Evolutionary conservation across 768 basidiomycete species (phyloP).

Genomic region (Rhodotorula diobovata): DNA sequence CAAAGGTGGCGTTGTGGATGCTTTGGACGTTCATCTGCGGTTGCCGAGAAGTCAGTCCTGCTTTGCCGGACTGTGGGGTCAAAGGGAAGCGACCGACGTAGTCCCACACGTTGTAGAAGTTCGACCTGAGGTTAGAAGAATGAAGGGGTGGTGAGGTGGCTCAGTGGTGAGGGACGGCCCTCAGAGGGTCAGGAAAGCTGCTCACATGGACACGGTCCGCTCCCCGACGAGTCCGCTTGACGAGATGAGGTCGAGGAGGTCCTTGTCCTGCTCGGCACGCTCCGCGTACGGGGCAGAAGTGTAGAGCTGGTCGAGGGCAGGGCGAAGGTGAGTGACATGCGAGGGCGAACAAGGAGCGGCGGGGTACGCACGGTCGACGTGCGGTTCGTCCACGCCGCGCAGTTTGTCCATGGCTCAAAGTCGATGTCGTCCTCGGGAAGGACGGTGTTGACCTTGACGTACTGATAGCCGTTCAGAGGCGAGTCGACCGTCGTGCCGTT

Average conservation of each 20-base stretch:
- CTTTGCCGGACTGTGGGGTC: not conserved
- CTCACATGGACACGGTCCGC: conserved; percentile 33
- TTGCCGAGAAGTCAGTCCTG: not conserved
- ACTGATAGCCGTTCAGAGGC: conserved; percentile 62
- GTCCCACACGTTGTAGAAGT: conserved; percentile 43
- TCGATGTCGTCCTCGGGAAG: conserved; percentile 20
- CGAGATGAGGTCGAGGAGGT: conserved; percentile 32
- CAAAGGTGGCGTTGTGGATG: conserved; percentile 75
- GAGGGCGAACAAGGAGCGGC: not conserved
- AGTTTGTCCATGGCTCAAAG: conserved; percentile 33
- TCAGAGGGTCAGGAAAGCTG: no score
- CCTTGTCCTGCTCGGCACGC: conserved; percentile 13
- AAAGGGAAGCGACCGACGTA: conserved; percentile 1
- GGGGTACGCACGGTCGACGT: conserved; percentile 47
- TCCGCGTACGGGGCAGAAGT: conserved; percentile 49
- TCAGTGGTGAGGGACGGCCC: no score
- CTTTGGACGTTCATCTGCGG: conserved; percentile 72
- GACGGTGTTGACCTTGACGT: conserved; percentile 52
- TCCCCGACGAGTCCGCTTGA: conserved; percentile 36
- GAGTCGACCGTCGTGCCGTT: conserved; percentile 60
- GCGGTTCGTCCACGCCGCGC: conserved; percentile 52
- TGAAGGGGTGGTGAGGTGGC: no score
- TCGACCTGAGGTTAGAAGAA: no score
- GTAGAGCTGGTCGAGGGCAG: conserved; percentile 51
- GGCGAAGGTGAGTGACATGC: not conserved